Base-by-base conservation (phyloP, 192 early-diverging fungal species). In the Phlyctochytrium arcticum region DNA sequence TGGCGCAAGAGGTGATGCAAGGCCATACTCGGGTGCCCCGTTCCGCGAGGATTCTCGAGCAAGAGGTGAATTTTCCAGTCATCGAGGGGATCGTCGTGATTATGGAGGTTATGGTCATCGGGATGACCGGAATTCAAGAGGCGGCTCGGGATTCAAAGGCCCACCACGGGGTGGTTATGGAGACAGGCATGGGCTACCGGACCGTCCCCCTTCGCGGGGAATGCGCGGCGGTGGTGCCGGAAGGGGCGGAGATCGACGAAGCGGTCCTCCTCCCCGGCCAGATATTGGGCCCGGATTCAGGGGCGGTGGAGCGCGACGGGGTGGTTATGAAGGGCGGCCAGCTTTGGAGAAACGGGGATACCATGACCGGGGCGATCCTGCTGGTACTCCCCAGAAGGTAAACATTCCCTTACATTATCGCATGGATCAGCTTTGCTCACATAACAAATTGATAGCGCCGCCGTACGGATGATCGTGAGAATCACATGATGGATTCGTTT, bases 241-340 rank as follows among this genome's bases (percentile, higher is more conserved):
- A n/a, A 29, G 30, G 15, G 35, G 55, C 15, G 21, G 55, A 19
- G 33, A 36, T 33, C 27, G 32, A 33, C 6, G 29, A n/a, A 30
- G n/a, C 37, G 47, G 50, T 32, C 54, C 15, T 36, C 31, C 21
- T 48, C 27, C 42, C 29, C 48, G 46, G 7, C 30, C 47, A 6
- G 49, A 27, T 21, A 26, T 49, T 48, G 37, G 59, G 26, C 48
- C 48, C n/a, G 19, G 31, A 26, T n/a, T n/a, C n/a, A 33, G 49
- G 6, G 49, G 48, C 33, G n/a, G n/a, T 21, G 62, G 58, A 10
- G 49, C 7, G n/a, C 21, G 54, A 36, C 48, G 50, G 17, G 62
- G 60, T 10, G 48, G 62, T 33, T 49, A 62, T 62, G 57, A 59
- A 10, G 30, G 30, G 5, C 19, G 50, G 17, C 57, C n/a, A 7